Percentiles rank a stretch among this genome's conserved stretches.
These are phyloP conservation scores for Phytophthora pinifolia DNA, from an alignment of 352 stramenopile species.

Conservation along the genomic window DNA sequence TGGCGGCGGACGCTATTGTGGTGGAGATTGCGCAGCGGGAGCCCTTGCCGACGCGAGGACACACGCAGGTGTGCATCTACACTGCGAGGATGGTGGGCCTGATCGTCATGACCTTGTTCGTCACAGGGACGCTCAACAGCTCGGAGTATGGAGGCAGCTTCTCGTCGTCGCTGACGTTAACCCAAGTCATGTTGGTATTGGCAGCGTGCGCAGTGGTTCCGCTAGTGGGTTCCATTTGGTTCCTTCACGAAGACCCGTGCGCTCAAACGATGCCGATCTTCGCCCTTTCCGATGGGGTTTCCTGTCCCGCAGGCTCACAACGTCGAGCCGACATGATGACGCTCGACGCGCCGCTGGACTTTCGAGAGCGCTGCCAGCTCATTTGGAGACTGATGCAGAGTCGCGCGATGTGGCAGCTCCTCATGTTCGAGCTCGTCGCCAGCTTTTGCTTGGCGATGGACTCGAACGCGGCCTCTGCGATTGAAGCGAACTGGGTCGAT, in stretches of 20 bases:
- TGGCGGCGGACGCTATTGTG: constrained; percentile 78
- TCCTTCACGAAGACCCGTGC: constrained; percentile 51
- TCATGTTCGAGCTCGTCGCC: constrained; percentile 66
- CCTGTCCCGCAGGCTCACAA: constrained; percentile 4
- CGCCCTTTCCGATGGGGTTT: constrained; percentile 9
- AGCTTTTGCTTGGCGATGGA: constrained; percentile 57
- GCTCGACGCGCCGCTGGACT: constrained; percentile 16
- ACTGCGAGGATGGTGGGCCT: constrained; percentile 42
- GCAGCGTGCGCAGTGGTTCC: constrained; percentile 40
- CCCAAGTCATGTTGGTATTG: constrained; percentile 36
- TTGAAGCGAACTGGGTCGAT: constrained; percentile 62
- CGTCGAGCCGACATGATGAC: not conserved
- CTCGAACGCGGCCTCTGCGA: constrained; percentile 43
- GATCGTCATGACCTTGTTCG: constrained; percentile 53
- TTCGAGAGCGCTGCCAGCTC: constrained; percentile 37
- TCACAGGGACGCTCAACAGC: constrained; percentile 55
- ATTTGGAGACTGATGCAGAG: constrained; percentile 68
- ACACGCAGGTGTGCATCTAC: constrained; percentile 60
- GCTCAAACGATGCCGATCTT: constrained; percentile 16
- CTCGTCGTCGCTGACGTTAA: constrained; percentile 36
- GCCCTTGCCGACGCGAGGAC: constrained; percentile 46
- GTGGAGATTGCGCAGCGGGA: constrained; percentile 76
- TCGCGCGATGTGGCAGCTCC: constrained; percentile 73
- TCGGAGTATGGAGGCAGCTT: constrained; percentile 60
- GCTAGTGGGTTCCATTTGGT: constrained; percentile 46